A percentile compares a stretch with the other conserved stretches of the same genome.
Evolutionary conservation across 2,329 filamentous ascomycete genomes (phyloP).

Genomic region (Penicillium vulpinum): DNA sequence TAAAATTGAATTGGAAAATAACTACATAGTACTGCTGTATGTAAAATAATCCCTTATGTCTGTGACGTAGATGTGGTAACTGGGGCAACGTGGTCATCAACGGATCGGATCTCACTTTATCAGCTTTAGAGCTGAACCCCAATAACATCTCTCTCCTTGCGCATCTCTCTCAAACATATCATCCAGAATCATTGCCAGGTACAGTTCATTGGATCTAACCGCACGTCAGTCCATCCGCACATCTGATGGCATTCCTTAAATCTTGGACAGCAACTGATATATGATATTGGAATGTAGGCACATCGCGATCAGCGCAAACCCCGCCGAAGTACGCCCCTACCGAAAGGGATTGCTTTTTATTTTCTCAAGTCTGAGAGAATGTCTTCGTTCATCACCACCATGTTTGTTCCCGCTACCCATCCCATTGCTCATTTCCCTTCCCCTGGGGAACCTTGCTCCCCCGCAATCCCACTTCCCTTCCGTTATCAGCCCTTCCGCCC

Average conservation of each 20-base stretch:
- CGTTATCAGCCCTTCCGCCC: conserved; percentile 27
- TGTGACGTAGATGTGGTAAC: conserved; percentile 9
- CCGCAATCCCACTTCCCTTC: conserved; percentile 18
- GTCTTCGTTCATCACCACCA: conserved; percentile 79
- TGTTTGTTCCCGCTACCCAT: conserved; percentile 61
- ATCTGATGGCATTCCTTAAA: neutral
- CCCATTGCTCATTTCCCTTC: conserved; percentile 32
- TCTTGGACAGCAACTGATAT: neutral
- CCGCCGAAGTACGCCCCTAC: conserved; percentile 20
- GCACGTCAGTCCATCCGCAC: neutral
- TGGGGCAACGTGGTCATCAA: conserved; percentile 14
- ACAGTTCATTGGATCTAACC: neutral
- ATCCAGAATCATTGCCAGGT: neutral
- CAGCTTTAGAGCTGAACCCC: conserved; percentile 11
- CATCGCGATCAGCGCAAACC: conserved; percentile 22
- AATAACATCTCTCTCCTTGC: conserved; percentile 11
- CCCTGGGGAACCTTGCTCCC: conserved; percentile 26
- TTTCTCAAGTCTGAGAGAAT: conserved; percentile 33
- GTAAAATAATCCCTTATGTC: neutral
- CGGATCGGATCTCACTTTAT: conserved; percentile 9
- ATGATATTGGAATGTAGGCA: conserved; percentile 30
- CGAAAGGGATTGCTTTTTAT: conserved; percentile 6
- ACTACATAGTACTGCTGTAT: neutral
- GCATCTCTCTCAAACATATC: neutral
- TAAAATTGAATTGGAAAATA: neutral